Conservation (phyloP, 2,329 filamentous ascomycete species). For the Nemania serpens region DNA sequence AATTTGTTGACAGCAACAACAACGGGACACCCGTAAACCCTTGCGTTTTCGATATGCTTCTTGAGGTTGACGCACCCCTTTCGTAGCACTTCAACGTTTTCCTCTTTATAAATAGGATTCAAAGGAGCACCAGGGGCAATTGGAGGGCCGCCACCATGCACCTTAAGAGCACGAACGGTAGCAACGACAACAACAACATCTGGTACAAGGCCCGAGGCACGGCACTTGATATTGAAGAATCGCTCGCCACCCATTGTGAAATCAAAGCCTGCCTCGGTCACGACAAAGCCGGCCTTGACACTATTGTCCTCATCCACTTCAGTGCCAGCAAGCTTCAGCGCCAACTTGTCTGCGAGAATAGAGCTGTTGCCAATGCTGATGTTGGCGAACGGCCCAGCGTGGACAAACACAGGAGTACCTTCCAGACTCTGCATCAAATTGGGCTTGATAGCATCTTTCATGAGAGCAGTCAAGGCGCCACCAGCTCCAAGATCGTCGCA, state of each 20-base stretch:
- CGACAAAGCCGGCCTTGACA: conserved; percentile 85
- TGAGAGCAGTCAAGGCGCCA: conserved; percentile 88
- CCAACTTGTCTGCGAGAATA: conserved; percentile 91
- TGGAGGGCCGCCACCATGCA: conserved; percentile 94
- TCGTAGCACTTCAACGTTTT: conserved; percentile 90
- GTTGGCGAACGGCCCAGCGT: conserved; percentile 96
- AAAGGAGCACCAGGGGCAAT: conserved; percentile 86
- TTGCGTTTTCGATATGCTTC: conserved; percentile 94
- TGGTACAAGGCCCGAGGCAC: conserved; percentile 87
- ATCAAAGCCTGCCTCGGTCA: conserved; percentile 97
- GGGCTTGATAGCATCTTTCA: conserved; percentile 98
- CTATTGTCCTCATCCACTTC: conserved; percentile 87
- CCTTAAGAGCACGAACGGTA: conserved; percentile 93
- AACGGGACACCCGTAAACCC: conserved; percentile 86
- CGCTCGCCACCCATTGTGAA: conserved; percentile 99
- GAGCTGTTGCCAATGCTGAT: conserved; percentile 98
- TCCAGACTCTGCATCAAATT: conserved; percentile 99
- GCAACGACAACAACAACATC: conserved; percentile 95
- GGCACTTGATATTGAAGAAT: conserved; percentile 99
- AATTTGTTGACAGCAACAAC: conserved; percentile 98
- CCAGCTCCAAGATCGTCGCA: conserved; percentile 94
- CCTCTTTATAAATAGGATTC: conserved; percentile 85
- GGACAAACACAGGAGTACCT: conserved; percentile 95
- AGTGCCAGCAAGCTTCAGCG: conserved; percentile 92
- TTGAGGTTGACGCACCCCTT: conserved; percentile 90